Evolutionary conservation across 495 filamentous ascomycete genomes (phyloP).

Genomic region (Aspergillus cavernicola): DNA sequence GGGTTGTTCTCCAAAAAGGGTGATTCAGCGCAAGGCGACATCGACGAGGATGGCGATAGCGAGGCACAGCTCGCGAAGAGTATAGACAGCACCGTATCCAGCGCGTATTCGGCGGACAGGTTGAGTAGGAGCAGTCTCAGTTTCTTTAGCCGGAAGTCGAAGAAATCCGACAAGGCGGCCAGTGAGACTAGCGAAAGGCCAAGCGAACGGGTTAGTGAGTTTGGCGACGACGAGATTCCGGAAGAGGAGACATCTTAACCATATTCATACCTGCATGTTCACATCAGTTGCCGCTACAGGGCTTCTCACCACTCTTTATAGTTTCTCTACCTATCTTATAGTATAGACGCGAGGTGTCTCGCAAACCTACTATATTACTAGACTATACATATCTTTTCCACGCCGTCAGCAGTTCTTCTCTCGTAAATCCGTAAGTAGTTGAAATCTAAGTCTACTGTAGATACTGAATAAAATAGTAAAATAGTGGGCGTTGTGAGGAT

Average conservation of each 20-base stretch:
- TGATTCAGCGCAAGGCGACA: conserved; percentile 46
- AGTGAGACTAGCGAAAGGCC: conserved; percentile 46
- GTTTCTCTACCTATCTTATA: not conserved
- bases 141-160: conserved; percentile 51
- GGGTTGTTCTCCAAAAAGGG: conserved; percentile 62
- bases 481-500: not conserved
- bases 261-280: not conserved
- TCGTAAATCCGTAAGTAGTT: too few species aligned
- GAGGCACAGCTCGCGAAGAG: conserved; percentile 49
- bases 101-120: conserved; percentile 42
- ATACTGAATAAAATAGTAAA: too few species aligned
- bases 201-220: conserved; percentile 45
- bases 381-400: not conserved
- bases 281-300: not conserved
- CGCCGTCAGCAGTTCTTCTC: too few species aligned
- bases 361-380: not conserved
- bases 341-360: not conserved
- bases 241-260: conserved; percentile 19
- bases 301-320: not conserved
- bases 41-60: conserved; percentile 43
- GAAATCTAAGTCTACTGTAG: too few species aligned
- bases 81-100: conserved; percentile 43
- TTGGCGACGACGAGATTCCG: conserved; percentile 45
- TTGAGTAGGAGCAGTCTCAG: conserved; percentile 44
- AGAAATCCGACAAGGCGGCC: conserved; percentile 41